phyloP scores from a whole-genome alignment of 164 flowering plant species.

The Litsea cubeba region DNA sequence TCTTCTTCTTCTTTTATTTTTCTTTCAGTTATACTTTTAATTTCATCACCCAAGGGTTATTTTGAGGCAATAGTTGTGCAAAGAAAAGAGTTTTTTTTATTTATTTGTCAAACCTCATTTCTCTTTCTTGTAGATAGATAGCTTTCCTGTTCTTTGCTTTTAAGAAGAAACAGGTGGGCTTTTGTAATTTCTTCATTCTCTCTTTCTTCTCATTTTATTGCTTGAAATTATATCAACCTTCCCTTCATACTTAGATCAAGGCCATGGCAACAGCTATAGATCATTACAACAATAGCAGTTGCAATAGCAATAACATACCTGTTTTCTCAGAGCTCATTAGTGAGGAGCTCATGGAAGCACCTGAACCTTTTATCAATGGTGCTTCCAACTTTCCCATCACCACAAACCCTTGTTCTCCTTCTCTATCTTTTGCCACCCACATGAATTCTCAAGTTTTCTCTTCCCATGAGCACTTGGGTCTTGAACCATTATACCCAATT shows the following conservation, averaged over 20 bases:
- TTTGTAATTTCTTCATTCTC: constrained; percentile 1
- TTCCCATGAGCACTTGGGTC: constrained; percentile 16
- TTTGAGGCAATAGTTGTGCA: too few species aligned
- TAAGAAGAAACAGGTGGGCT: constrained; percentile 41
- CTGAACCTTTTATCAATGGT: constrained; percentile 85
- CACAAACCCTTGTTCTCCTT: constrained; percentile 1
- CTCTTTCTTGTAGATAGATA: constrained; percentile 14
- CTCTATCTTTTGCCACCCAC: constrained; percentile 30
- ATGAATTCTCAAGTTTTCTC: constrained; percentile 22
- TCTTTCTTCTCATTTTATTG: background rate
- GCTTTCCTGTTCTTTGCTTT: constrained; percentile 41
- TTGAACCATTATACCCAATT: constrained; percentile 28
- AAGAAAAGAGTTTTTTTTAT: constrained; percentile 28
- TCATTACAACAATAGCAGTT: constrained; percentile 25
- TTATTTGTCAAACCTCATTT: constrained; percentile 33
- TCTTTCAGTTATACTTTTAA: background rate
- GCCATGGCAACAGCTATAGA: constrained; percentile 63
- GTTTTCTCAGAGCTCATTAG: constrained; percentile 28
- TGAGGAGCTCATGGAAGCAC: constrained; percentile 90
- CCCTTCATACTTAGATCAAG: background rate
- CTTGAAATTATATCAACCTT: background rate
- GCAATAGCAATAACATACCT: constrained; percentile 14
- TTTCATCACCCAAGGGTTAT: constrained; percentile 40
- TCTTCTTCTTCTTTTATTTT: constrained; percentile 6
- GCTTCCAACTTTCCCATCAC: constrained; percentile 34